A percentile compares a stretch with the other conserved stretches of the same genome.
Evolutionary conservation across 2,329 filamentous ascomycete genomes (phyloP).

Genomic region (Tolypocladium amazonense): DNA sequence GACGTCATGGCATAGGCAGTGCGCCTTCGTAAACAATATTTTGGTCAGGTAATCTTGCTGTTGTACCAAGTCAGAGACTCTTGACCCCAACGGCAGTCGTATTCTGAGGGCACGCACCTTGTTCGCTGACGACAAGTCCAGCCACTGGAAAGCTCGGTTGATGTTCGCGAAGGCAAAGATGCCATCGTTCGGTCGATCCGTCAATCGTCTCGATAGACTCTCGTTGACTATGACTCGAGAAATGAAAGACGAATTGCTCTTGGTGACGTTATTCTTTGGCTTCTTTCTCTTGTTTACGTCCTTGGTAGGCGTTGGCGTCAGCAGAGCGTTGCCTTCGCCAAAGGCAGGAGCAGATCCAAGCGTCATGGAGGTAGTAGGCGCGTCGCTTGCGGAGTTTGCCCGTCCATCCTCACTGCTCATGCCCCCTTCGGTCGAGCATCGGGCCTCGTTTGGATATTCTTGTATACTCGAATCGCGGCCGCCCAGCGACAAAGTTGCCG

Average conservation of each 20-base stretch:
- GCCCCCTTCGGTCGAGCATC: constrained; percentile 49
- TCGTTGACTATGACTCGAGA: constrained; percentile 94
- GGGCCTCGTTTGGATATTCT: constrained; percentile 50
- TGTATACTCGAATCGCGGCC: constrained; percentile 40
- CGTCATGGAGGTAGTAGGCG: constrained; percentile 26
- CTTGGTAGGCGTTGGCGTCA: constrained; percentile 53
- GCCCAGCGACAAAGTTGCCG: constrained; percentile 35
- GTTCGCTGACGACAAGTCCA: constrained; percentile 68
- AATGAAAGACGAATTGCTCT: constrained; percentile 97
- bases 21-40: constrained; percentile 92
- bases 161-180: constrained; percentile 91
- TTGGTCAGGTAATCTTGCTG: constrained; percentile 87
- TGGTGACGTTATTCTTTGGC: constrained; percentile 96
- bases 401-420: constrained; percentile 46
- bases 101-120: constrained; percentile 39
- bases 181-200: constrained; percentile 68
- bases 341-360: constrained; percentile 55
- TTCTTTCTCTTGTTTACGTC: constrained; percentile 76
- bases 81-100: neutral
- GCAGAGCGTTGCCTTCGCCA: constrained; percentile 72
- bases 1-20: constrained; percentile 89
- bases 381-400: constrained; percentile 43
- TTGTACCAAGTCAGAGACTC: constrained; percentile 12
- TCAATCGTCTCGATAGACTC: constrained; percentile 62
- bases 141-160: constrained; percentile 91